A percentile compares a stretch with the other conserved stretches of the same genome.
phyloP scores from a whole-genome alignment of 2,329 filamentous ascomycete species.

The Neospermospora avenae region DNA sequence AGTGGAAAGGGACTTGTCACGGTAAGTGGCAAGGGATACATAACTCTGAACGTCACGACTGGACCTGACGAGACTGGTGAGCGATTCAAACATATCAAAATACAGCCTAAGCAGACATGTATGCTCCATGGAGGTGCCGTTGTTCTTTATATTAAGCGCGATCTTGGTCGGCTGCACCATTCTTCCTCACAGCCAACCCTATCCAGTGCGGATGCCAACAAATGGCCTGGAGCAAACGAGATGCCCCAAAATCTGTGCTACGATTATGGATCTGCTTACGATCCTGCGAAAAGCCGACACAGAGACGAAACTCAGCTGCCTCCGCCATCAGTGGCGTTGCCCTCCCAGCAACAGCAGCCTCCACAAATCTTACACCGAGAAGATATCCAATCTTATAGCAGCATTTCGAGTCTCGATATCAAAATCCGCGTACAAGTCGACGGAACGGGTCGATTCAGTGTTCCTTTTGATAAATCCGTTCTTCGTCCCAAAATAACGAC shows the following conservation, averaged over 20 bases:
- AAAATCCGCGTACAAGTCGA: not conserved
- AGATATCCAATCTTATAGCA: not conserved
- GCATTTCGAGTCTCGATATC: not conserved
- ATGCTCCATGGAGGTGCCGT: slow-evolving; percentile 17
- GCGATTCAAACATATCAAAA: slow-evolving; percentile 7
- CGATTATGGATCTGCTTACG: not conserved
- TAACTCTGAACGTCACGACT: slow-evolving; percentile 10
- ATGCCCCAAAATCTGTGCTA: not conserved
- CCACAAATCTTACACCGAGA: not conserved
- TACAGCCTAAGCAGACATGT: slow-evolving; percentile 16
- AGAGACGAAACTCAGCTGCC: not conserved
- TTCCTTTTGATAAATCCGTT: not conserved
- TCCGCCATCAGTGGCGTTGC: not conserved
- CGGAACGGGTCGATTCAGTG: not conserved
- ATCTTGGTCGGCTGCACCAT: not conserved
- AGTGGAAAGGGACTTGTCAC: slow-evolving; percentile 9
- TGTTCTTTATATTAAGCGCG: slow-evolving; percentile 5
- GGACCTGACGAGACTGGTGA: slow-evolving; percentile 8
- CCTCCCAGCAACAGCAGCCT: not conserved
- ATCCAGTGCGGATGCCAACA: not conserved
- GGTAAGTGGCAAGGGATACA: slow-evolving; percentile 12
- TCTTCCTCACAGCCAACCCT: not conserved
- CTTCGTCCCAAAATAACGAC: not conserved
- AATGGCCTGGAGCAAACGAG: not conserved
- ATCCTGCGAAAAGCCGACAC: no score